Evolutionary conservation across 345 rosid species (phyloP).

Genomic region (Syzygium aqueum): DNA sequence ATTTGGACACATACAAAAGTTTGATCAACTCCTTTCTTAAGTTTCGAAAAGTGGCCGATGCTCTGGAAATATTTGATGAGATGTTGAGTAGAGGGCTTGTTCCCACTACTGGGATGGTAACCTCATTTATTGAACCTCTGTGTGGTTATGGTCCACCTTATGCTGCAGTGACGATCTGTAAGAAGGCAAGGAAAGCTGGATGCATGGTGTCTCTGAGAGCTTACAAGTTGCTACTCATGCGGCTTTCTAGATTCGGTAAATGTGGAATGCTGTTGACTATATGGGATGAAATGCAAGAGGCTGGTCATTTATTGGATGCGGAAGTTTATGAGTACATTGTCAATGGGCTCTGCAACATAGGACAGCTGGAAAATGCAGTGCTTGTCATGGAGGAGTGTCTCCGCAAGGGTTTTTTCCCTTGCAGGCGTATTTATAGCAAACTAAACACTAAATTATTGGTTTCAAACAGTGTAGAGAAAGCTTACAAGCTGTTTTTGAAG

Average conservation of each 20-base stretch:
- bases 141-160: conserved; percentile 89
- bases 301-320: conserved; percentile 52
- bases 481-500: conserved; percentile 66
- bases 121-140: conserved; percentile 55
- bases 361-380: conserved; percentile 83
- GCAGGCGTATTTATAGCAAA: conserved; percentile 64
- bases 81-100: conserved; percentile 50
- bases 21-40: conserved; percentile 59
- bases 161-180: conserved; percentile 71
- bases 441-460: conserved; percentile 61
- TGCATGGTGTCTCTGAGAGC: conserved; percentile 57
- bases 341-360: conserved; percentile 78
- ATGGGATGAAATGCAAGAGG: conserved; percentile 85
- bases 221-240: conserved; percentile 68
- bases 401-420: conserved; percentile 72
- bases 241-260: conserved; percentile 86
- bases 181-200: conserved; percentile 64
- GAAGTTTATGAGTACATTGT: conserved; percentile 77
- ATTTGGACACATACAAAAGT: conserved; percentile 46
- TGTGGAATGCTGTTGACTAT: conserved; percentile 74
- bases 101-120: conserved; percentile 57
- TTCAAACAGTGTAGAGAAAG: conserved; percentile 65
- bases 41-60: conserved; percentile 75
- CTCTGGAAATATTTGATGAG: conserved; percentile 77
- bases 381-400: conserved; percentile 88